phyloP scores from a whole-genome alignment of 75 land plant species.

The Selaginella moellendorffii region DNA sequence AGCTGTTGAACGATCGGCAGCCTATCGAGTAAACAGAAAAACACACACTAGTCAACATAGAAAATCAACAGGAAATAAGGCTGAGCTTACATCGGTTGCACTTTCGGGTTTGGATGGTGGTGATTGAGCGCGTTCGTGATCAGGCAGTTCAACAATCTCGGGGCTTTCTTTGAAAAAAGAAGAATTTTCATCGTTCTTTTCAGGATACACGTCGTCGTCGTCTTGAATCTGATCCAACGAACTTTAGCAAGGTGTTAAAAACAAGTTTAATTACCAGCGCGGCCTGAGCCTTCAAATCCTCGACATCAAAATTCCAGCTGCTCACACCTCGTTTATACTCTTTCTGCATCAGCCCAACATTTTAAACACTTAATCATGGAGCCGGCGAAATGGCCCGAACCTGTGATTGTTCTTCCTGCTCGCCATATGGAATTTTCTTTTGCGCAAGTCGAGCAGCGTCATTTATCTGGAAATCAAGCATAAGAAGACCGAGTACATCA shows the following conservation, averaged over 20 bases:
- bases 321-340: conserved; percentile 88
- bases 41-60: background rate
- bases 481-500: background rate
- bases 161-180: background rate
- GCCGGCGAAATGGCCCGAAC: conserved; percentile 13
- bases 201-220: background rate
- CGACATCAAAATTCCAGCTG: conserved; percentile 86
- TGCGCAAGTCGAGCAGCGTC: conserved; percentile 61
- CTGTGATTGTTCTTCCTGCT: conserved; percentile 71
- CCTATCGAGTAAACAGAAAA: background rate
- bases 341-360: conserved; percentile 14
- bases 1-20: background rate
- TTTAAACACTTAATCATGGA: background rate
- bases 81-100: background rate
- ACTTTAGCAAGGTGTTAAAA: background rate
- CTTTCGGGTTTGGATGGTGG: background rate
- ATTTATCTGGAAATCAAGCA: conserved; percentile 28
- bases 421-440: conserved; percentile 65
- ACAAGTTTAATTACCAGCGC: conserved; percentile 37
- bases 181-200: conserved; percentile 3
- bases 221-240: background rate
- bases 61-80: background rate
- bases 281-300: conserved; percentile 78
- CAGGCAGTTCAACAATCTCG: background rate
- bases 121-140: background rate